Conservation (phyloP, 108 stramenopile species). For the Parietichytrium sp. region DNA sequence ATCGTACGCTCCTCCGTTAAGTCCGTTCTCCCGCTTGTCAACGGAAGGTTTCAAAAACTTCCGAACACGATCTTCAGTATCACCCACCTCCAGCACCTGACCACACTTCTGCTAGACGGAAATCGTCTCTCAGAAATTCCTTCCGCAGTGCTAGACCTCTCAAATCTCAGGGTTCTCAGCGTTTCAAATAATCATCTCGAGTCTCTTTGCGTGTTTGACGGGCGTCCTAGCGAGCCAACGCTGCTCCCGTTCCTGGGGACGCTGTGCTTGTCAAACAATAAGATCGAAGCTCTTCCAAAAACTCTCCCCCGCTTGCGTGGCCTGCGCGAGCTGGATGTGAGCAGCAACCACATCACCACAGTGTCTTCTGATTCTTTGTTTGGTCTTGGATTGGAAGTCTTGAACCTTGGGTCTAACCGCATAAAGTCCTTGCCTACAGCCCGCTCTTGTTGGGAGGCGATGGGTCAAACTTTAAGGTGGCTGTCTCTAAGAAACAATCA, state of each 20-base stretch:
- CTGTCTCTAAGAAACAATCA: slow-evolving; percentile 23
- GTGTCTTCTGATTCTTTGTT: background rate
- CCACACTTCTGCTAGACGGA: background rate
- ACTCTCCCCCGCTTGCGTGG: background rate
- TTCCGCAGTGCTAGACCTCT: background rate
- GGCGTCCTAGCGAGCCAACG: background rate
- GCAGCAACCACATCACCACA: background rate
- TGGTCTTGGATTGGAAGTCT: background rate
- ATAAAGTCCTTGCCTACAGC: background rate
- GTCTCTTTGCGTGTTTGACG: background rate
- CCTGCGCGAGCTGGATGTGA: background rate
- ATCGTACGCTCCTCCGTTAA: background rate
- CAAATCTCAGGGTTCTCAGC: background rate
- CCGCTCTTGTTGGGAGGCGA: background rate
- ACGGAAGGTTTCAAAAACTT: background rate
- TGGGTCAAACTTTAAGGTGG: background rate
- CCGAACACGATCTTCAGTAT: background rate
- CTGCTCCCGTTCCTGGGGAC: background rate
- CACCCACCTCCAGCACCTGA: background rate
- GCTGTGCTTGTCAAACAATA: background rate
- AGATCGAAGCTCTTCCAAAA: background rate
- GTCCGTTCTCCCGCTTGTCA: background rate
- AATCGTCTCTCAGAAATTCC: background rate
- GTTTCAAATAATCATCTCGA: background rate
- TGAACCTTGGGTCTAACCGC: background rate